phyloP scores from a whole-genome alignment of 345 rosid species.

The Gossypium turneri region DNA sequence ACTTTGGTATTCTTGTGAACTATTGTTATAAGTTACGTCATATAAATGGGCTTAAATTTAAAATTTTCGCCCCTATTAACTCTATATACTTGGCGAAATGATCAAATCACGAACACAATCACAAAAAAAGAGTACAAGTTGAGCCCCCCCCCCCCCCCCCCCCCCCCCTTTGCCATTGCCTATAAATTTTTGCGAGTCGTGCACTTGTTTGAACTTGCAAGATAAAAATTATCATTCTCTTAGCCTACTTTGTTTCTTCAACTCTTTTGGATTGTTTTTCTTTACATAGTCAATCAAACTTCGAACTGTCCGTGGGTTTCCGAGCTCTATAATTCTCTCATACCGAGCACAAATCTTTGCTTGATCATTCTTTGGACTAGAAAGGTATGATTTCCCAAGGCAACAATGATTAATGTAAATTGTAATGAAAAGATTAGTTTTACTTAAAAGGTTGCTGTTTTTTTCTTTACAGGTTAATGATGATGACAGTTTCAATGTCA shows the following conservation, averaged over 20 bases:
- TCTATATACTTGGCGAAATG: background rate
- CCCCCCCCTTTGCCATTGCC: background rate
- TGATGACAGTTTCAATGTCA: conserved; percentile 23
- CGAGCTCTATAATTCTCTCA: background rate
- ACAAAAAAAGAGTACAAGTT: conserved; percentile 1
- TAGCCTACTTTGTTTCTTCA: background rate
- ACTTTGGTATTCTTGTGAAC: background rate
- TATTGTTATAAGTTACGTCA: background rate
- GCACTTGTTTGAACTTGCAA: background rate
- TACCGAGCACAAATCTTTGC: too few relatives aligned
- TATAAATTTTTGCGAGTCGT: background rate
- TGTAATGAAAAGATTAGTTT: background rate
- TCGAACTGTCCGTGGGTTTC: background rate
- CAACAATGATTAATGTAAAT: background rate
- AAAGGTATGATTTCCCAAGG: conserved; percentile 4
- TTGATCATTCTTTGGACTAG: background rate
- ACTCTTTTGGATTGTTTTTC: background rate
- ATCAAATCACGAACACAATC: background rate
- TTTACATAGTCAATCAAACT: background rate
- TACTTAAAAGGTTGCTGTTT: background rate
- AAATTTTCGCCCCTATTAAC: background rate
- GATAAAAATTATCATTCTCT: background rate
- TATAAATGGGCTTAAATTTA: background rate
- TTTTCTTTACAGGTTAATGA: background rate
- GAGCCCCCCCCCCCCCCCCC: background rate